Base-by-base conservation (phyloP, 2,329 filamentous ascomycete genomes). In the Diaporthe nobilis region DNA sequence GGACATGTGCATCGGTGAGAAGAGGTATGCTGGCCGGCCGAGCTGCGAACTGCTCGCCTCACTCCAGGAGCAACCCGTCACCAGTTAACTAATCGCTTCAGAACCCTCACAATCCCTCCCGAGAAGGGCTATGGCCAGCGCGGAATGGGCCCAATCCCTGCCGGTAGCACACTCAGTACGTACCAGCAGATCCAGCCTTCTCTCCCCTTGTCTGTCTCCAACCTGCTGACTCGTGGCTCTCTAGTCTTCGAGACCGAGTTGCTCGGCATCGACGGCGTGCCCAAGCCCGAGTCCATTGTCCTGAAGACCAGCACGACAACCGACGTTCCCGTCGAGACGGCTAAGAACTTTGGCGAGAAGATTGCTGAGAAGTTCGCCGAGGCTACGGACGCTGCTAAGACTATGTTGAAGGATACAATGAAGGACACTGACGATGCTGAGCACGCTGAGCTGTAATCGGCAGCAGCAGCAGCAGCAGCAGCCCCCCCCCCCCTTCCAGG, bases 1-100 rank as follows among this genome's bases (percentile, higher is more conserved):
- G 72, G 94, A 94, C 82, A 98, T 98, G 96, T 98, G 97, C 86
- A 94, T 97, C 80, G 96, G 97, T 77, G 96, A 98, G 89, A 96
- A 96, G 89, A 91, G 90, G 89, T 88, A 80, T 85, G 49, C 65
- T 75, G 20, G 58, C 57, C 53, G 13, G 9, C 37, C 20, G 15
- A 22, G 15, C 34, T n/a, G 10, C 61, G 39, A 15, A 17, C 47
- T 51, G 61, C 51, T 44, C 57, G 49, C 53, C 53, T 49, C 39
- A 22, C 51, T 37, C 31, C 55, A 28, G 3, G n/a, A 42, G 37
- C 4, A 3, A 17, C 25, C 67, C n/a, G 17, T 37, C 31, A 51
- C 81, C 75, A 80, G 78, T 76, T 79, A 28, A 77, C 72, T 25
- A 63, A 53, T 25, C 31, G 60, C 65, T 12, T 76, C 73, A 90